These are phyloP conservation scores for Musa schizocarpa DNA, from an alignment of 176 grass and related monocot species.

Conservation along the genomic window DNA sequence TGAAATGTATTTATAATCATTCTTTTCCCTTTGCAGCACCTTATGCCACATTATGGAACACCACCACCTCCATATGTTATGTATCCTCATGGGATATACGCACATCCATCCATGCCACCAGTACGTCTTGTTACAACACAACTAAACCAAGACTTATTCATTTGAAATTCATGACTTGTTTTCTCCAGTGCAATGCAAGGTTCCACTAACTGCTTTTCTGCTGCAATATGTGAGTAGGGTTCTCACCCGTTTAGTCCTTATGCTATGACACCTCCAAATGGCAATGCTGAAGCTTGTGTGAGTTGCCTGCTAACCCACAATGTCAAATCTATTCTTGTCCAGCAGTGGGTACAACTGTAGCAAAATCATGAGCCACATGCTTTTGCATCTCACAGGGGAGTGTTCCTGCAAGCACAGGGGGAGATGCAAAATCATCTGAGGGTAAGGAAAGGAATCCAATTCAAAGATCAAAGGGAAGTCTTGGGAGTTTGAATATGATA, in stretches of 20 bases:
- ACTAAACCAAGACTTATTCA: not conserved
- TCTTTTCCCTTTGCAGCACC: constrained; percentile 31
- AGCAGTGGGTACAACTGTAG: constrained; percentile 3
- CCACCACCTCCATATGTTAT: constrained; percentile 65
- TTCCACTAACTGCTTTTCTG: not conserved
- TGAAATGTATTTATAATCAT: not conserved
- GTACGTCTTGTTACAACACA: constrained; percentile 28
- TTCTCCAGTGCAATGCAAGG: not conserved
- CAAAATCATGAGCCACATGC: constrained; percentile 6
- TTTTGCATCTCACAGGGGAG: not conserved
- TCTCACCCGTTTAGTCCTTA: constrained; percentile 75
- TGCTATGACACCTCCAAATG: constrained; percentile 58
- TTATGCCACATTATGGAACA: constrained; percentile 88
- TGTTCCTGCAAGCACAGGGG: constrained; percentile 29
- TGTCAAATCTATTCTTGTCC: not conserved
- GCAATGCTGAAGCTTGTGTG: constrained; percentile 68
- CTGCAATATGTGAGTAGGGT: constrained; percentile 32
- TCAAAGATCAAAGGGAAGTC: constrained; percentile 88
- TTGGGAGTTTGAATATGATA: constrained; percentile 97
- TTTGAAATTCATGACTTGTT: not conserved
- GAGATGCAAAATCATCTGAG: constrained; percentile 62
- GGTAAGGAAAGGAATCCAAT: constrained; percentile 75
- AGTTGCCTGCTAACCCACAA: constrained; percentile 21
- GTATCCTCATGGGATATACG: constrained; percentile 93
- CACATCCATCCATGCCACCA: constrained; percentile 78